Base-by-base conservation (phyloP, 257 asterid genomes). In the Avicennia marina region DNA sequence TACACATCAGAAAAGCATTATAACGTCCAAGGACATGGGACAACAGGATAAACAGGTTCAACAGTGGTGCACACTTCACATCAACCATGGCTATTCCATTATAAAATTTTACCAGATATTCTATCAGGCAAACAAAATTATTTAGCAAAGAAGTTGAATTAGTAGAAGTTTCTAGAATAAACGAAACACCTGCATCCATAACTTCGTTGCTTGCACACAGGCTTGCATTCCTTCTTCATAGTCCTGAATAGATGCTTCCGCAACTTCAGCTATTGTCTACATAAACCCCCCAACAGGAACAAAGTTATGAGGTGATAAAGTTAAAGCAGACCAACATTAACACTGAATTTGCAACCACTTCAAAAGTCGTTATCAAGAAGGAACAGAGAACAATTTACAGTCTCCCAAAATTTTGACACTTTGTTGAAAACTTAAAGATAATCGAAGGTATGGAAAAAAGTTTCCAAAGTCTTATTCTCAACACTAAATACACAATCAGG, bases 141-240 rank as follows among this genome's bases (percentile, higher is more conserved):
- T n/a, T 26, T 22, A 33, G 16, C 39, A 27, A 25, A 12, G 41
- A 53, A 36, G 11, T 13, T 20, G 33, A 17, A 32, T 22, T 6
- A 40, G 52, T 56, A 48, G 33, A 36, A 7, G 4, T 46, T 19
- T 16, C 17, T 2, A 42, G 39, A 66, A 10, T 27, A 55, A 62
- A 65, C 33, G 40, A 38, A 19, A 13, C 36, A 84, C 99, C 96
- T 93, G 97, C 95, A 82, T 81, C 99, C 99, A 93, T 56, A 82
- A 46, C 70, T 89, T 93, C 3, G 97, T 64, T 10, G 95, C 97
- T 40, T 76, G 71, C 22, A 64, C 75, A 57, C 95, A 86, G 55
- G 97, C 94, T 62, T 73, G 66, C 87, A 84, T 65, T 68, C 95
- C 99, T 69, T 89, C 94, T 71, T 80, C 95, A 65, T 89, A 93